phyloP scores from a whole-genome alignment of 2,329 filamentous ascomycete genomes.

The Pseudomassariella vexata region DNA sequence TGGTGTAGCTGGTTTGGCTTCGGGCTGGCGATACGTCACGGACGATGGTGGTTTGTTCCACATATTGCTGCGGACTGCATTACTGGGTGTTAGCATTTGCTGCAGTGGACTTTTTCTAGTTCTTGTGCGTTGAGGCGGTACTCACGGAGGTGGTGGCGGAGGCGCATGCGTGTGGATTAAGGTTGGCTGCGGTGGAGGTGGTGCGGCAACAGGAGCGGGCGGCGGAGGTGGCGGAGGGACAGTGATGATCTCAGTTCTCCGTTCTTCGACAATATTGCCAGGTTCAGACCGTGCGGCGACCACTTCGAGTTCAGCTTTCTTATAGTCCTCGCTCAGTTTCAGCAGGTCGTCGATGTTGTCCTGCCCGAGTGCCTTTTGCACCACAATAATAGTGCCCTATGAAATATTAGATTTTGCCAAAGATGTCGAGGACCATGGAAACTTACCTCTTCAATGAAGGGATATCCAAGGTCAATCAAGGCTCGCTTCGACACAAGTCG shows the following conservation, averaged over 20 bases:
- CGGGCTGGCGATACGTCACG: constrained; percentile 45
- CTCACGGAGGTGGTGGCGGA: no score
- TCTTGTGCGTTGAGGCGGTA: no score
- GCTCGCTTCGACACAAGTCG: constrained; percentile 75
- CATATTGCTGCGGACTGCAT: no score
- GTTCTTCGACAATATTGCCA: constrained; percentile 43
- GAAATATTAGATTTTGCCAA: neutral
- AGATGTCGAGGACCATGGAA: neutral
- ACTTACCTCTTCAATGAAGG: constrained; percentile 77
- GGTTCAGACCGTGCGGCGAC: constrained; percentile 38
- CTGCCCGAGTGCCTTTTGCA: constrained; percentile 79
- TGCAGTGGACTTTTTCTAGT: no score
- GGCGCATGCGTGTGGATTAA: constrained; percentile 2
- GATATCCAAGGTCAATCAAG: constrained; percentile 78
- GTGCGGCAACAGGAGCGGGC: constrained; percentile 17
- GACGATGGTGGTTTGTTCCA: constrained; percentile 39
- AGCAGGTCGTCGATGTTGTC: constrained; percentile 90
- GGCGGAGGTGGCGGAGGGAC: constrained; percentile 26
- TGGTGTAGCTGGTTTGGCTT: constrained; percentile 23
- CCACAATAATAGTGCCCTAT: constrained; percentile 73
- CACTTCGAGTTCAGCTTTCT: constrained; percentile 44
- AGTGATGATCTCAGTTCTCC: constrained; percentile 35
- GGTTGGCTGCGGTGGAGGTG: constrained; percentile 19
- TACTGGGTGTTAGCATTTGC: no score
- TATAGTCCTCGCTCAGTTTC: constrained; percentile 73